Conservation (phyloP, 768 basidiomycete genomes). For the Mycena venus region DNA sequence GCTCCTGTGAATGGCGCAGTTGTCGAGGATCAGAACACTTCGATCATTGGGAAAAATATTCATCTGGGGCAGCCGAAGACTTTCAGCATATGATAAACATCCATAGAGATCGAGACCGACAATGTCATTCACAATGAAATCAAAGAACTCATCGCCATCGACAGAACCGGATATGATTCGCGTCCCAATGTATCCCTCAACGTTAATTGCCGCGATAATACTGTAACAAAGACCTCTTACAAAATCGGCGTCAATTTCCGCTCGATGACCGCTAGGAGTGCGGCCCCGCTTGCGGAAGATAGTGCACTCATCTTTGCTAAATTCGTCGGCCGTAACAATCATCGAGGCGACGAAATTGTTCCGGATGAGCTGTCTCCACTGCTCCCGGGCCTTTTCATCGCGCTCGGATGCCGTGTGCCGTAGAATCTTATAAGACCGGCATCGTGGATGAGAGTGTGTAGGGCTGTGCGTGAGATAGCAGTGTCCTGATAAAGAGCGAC, state of each 20-base stretch:
- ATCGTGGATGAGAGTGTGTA: constrained; percentile 34
- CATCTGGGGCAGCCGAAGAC: constrained; percentile 22
- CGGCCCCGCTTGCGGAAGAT: constrained; percentile 19
- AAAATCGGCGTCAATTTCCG: constrained; percentile 24
- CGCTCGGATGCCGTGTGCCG: constrained; percentile 36
- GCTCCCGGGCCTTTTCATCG: constrained; percentile 30
- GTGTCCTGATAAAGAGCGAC: constrained; percentile 31
- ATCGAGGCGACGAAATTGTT: constrained; percentile 19
- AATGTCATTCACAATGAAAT: constrained; percentile 30
- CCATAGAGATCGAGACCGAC: not conserved
- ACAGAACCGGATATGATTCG: constrained; percentile 17
- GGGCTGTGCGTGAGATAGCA: constrained; percentile 29
- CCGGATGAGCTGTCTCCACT: constrained; percentile 29
- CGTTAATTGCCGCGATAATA: constrained; percentile 27
- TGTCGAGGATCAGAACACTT: constrained; percentile 37
- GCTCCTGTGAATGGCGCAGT: constrained; percentile 35
- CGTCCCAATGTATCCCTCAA: constrained; percentile 19
- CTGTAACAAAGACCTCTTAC: constrained; percentile 29
- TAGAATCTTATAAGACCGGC: constrained; percentile 38
- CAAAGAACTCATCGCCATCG: constrained; percentile 26
- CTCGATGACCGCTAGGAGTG: not conserved
- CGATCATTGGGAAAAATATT: constrained; percentile 28
- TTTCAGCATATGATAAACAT: not conserved
- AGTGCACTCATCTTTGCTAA: constrained; percentile 8
- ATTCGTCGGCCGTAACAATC: constrained; percentile 12